Conservation (phyloP, 768 basidiomycete genomes). For the Auricularia sp. region DNA sequence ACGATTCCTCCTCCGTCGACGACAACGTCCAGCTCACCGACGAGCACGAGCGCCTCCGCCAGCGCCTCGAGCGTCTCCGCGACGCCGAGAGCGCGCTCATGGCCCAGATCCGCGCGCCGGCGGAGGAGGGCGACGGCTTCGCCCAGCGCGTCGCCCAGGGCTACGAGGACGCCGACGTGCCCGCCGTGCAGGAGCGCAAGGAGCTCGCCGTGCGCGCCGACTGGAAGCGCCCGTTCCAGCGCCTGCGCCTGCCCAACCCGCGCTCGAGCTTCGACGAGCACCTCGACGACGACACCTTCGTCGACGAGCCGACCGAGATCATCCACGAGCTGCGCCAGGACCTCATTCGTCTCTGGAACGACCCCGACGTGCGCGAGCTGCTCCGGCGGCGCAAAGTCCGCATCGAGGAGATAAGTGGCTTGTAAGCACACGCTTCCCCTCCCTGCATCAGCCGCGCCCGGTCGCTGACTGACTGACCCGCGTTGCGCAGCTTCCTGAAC, state of each 20-base stretch:
- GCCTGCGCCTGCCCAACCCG: not conserved
- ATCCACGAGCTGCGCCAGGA: slow-evolving; percentile 33
- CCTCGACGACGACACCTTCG: slow-evolving; percentile 1
- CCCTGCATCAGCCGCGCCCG: not conserved
- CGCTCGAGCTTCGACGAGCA: not conserved
- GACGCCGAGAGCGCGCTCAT: slow-evolving; percentile 56
- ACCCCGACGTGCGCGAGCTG: slow-evolving; percentile 33
- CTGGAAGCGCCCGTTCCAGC: not conserved
- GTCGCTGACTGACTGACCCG: not conserved
- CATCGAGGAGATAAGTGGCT: slow-evolving; percentile 50
- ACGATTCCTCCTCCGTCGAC: slow-evolving; percentile 29
- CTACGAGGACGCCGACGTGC: not conserved
- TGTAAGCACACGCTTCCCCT: slow-evolving; percentile 32
- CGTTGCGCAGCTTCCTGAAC: slow-evolving; percentile 34
- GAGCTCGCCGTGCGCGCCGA: not conserved
- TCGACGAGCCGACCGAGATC: slow-evolving; percentile 19
- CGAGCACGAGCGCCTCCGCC: slow-evolving; percentile 41
- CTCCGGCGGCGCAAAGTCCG: slow-evolving; percentile 35
- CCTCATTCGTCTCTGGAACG: slow-evolving; percentile 45
- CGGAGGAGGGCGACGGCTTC: slow-evolving; percentile 28
- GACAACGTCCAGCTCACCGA: slow-evolving; percentile 48
- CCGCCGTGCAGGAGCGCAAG: not conserved
- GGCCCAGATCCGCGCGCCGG: slow-evolving; percentile 43
- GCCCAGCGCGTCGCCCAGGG: not conserved
- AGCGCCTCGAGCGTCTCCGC: slow-evolving; percentile 52